Base-by-base conservation (phyloP, 306 rosid genomes). In the Glycine tomentella region DNA sequence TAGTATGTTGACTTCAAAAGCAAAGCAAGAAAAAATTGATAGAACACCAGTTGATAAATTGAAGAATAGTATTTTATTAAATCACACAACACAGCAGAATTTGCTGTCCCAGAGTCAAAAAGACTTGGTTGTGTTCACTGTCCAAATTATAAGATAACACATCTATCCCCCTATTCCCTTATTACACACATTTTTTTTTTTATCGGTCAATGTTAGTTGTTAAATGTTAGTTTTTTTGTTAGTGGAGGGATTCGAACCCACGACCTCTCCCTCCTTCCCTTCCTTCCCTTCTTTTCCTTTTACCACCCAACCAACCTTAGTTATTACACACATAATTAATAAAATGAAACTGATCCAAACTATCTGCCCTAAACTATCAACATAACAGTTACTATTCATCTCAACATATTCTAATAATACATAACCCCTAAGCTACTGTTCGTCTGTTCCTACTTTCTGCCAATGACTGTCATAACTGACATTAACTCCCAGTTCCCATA, bases 1-100 rank as follows among this genome's bases (percentile, higher is more conserved):
- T 86, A 58, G 53, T 49, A 62, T 4, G 65, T 79, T 75, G 69
- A 82, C 87, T 57, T 80, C 78, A 82, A 87, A 71, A 73, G 81
- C 73, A 74, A 81, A 59, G 48, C 5, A 65, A 75, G 58, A 74
- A 70, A 25, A 76, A 52, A 64, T 4, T 7, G 11, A 64, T 14
- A 36, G 11, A 36, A 38, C 46, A 64, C 49, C 25, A 36, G 70
- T 8, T 36, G 25, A 64, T 38, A 64, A 6, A 36, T 34, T 61
- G 67, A 61, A 63, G 44, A 63, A 63, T 5, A 61, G 42, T 31
- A 61, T 63, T 25, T 25, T 63, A 11, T 5, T 12, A 36, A 64
- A 64, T 36, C 48, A 64, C 10, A 6, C 10, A 6, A 36, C 13
- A 6, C 17, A 36, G 46, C 69, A 12, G 9, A 62, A 13, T 12